These are phyloP conservation scores for Pythium graminicola DNA, from an alignment of 352 stramenopile species.

Conservation along the genomic window DNA sequence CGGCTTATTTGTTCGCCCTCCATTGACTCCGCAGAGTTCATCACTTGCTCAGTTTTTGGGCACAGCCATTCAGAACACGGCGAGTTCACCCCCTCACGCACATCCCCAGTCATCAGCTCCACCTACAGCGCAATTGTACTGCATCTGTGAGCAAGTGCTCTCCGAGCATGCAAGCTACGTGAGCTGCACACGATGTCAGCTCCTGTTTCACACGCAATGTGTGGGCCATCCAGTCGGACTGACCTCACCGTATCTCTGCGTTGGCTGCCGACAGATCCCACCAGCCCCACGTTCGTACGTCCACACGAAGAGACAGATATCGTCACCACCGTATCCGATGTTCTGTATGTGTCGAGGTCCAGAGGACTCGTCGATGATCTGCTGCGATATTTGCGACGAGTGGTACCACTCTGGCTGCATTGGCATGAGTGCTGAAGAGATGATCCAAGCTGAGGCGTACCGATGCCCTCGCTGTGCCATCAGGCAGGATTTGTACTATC, in stretches of 20 bases:
- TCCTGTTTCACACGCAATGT: constrained; percentile 56
- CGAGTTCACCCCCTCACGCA: background rate
- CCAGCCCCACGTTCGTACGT: constrained; percentile 3
- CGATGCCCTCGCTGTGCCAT: constrained; percentile 63
- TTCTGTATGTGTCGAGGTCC: constrained; percentile 69
- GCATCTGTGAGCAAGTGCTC: constrained; percentile 65
- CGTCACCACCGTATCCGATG: constrained; percentile 21
- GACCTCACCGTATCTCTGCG: constrained; percentile 21
- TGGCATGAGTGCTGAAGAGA: constrained; percentile 40
- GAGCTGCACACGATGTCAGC: constrained; percentile 41
- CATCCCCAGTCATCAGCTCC: background rate
- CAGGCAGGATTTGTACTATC: constrained; percentile 58
- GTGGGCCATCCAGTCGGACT: constrained; percentile 20
- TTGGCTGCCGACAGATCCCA: constrained; percentile 12
- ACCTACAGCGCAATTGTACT: constrained; percentile 37
- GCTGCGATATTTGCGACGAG: constrained; percentile 83
- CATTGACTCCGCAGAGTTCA: constrained; percentile 24
- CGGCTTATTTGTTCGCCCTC: constrained; percentile 48
- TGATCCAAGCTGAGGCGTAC: constrained; percentile 65
- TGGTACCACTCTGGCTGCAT: constrained; percentile 80
- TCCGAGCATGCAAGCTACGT: constrained; percentile 43
- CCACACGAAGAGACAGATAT: constrained; percentile 8
- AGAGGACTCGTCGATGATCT: constrained; percentile 77
- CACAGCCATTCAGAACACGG: constrained; percentile 29
- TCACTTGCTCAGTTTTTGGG: constrained; percentile 41